Base-by-base conservation (phyloP, 176 grass and related monocot genomes). In the Secale cereale region DNA sequence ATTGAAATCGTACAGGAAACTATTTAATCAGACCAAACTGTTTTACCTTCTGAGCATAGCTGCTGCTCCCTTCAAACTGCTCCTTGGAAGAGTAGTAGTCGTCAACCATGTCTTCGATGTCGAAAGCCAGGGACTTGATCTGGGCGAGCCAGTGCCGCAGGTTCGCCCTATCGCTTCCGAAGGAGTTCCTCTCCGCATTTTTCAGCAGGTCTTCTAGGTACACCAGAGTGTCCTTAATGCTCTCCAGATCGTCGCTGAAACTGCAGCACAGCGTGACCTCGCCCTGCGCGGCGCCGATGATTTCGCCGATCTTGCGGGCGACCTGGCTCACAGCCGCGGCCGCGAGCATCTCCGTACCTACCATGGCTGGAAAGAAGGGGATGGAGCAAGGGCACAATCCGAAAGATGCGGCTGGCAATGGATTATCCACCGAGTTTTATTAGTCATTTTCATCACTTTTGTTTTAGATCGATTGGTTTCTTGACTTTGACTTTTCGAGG, bases 51-150 rank as follows among this genome's bases (percentile, higher is more conserved):
- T 83, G 74, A 52, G 29, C 29, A 16, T 52, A 83, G 80, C 74
- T 64, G 74, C 56, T 64, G 52, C 74, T 61, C 56, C 54, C 74
- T 7, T 88, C 64, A 28, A 71, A 88, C 48, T 83, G n/a, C 74
- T 83, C 80, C 74, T 71, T 83, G 74, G 86, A 83, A 2, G 64
- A 71, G 74, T 83, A 88, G 64, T 88, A 83, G 11, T 57, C 86
- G 28, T 88, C 80, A 7, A 88, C 80, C 15, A 88, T 88, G 29
- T 88, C 86, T 52, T 88, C 86, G 65, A 88, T 83, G 65, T 88
- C 80, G n/a, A 83, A 88, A 52, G 86, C 86, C 37, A 88, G 65
- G 30, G 74, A 83, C 80, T 88, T 88, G 52, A 88, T 88, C 80
- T 88, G 86, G 29, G 74, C 64, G 8, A 88, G 54, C 86, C 86